A percentile compares a stretch with the other conserved stretches of the same genome.
phyloP scores from a whole-genome alignment of 345 rosid species.

The Lagerstroemia speciosa region DNA sequence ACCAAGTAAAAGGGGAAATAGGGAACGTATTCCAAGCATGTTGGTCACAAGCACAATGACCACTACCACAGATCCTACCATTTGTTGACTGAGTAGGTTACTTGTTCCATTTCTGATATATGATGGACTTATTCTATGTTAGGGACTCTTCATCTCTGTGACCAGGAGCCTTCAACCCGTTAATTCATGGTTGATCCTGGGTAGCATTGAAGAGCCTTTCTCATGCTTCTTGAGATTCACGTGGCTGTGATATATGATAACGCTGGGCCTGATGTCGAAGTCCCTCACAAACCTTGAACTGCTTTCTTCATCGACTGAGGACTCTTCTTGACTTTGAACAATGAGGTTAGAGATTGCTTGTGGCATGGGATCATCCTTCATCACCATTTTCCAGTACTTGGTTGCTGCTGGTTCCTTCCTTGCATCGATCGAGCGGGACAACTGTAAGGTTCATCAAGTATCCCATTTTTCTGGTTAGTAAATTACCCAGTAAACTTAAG shows the following conservation, averaged over 20 bases:
- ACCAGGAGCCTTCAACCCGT: not conserved
- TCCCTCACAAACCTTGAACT: not conserved
- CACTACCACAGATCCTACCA: not conserved
- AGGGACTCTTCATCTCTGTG: not conserved
- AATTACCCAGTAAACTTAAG: not conserved
- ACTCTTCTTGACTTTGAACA: not conserved
- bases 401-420: not conserved
- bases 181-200: not conserved
- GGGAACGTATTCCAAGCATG: not conserved
- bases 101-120: not conserved
- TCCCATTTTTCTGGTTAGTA: not conserved
- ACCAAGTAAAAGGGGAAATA: not conserved
- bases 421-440: not conserved
- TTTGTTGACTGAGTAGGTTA: not conserved
- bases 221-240: not conserved
- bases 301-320: not conserved
- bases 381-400: slow-evolving; percentile 3
- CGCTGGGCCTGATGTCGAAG: not conserved
- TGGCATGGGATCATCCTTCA: slow-evolving; percentile 1
- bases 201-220: not conserved
- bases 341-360: slow-evolving; percentile 1
- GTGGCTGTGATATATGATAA: not conserved
- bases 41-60: no score
- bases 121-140: not conserved
- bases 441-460: not conserved